A percentile compares a stretch with the other conserved stretches of the same genome.
phyloP scores from a whole-genome alignment of 345 rosid genomes.

The Syzygium oleosum region DNA sequence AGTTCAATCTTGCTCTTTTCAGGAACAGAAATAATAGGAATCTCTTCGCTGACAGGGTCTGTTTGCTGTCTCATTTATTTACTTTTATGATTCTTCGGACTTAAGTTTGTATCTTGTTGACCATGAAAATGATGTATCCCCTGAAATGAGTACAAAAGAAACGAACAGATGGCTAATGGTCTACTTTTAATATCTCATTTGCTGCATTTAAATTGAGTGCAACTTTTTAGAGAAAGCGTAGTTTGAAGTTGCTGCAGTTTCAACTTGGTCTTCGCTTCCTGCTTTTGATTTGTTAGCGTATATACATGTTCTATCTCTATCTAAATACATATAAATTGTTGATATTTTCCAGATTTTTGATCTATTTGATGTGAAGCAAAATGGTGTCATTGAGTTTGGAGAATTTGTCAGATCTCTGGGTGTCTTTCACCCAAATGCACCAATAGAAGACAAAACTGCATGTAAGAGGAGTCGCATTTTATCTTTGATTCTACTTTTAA shows the following conservation, averaged over 20 bases:
- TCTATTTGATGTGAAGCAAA: slow-evolving; percentile 76
- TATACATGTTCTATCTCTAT: background rate
- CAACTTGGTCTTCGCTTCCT: background rate
- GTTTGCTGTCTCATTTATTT: background rate
- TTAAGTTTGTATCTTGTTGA: background rate
- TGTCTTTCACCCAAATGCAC: slow-evolving; percentile 76
- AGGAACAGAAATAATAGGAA: slow-evolving; percentile 61
- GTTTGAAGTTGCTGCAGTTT: background rate
- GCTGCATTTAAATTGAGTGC: background rate
- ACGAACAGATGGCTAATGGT: background rate
- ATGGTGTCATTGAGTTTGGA: slow-evolving; percentile 87
- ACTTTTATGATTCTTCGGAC: background rate
- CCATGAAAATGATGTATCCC: background rate
- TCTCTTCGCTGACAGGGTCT: slow-evolving; percentile 88
- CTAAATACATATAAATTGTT: background rate
- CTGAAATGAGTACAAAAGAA: background rate
- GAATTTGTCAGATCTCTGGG: slow-evolving; percentile 87
- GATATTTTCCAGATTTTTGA: slow-evolving; percentile 51
- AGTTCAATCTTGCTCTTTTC: slow-evolving; percentile 86
- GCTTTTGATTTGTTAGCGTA: background rate
- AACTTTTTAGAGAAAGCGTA: background rate
- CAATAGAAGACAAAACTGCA: slow-evolving; percentile 50
- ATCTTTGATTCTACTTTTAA: background rate
- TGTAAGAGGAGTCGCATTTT: slow-evolving; percentile 34
- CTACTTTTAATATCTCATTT: background rate